Base-by-base conservation (phyloP, 768 basidiomycete genomes). In the Podaxis pistillaris region DNA sequence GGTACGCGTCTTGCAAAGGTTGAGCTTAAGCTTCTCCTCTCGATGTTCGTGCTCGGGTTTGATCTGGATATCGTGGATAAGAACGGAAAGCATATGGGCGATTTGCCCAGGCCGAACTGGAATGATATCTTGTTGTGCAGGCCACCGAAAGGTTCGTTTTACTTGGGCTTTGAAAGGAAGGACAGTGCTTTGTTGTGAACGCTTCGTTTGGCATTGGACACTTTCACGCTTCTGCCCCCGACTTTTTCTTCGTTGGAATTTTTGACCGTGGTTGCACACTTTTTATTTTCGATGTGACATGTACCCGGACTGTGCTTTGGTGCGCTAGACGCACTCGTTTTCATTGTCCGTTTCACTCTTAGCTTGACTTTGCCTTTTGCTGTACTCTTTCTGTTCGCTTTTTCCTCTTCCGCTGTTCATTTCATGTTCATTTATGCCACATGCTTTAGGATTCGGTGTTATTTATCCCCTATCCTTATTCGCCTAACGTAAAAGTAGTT, bases 1-100 rank as follows among this genome's bases (percentile, higher is more conserved):
- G 90, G 91, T 19, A 87, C 87, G 66, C 85, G 90, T 38, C 81
- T 91, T 17, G 90, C 90, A 47, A 86, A 86, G 71, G 75, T 91
- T 52, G 86, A 90, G 70, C 81, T 91, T 62, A 93, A 91, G 70
- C 79, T 92, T 56, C 72, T 91, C 49, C 77, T 84, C 12, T 85
- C 89, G 58, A 82, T 89, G 78, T 81, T 91, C 69, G 73, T 90
- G 24, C 75, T 90, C 53, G 84, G 84, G 30, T 89, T 86, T 70
- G 82, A 83, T 64, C 83, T 86, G 70, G 74, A 73, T 47, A 74
- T 86, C 62, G 83, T 90, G 13, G 85, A 90, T 69, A 73, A 73
- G 38, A 70, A 66, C 28, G 90, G 87, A 38, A 74, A 76, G 65
- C 73, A 73, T 6, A 75, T 78, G 5, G 71, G 73, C 58, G 72